Evolutionary conservation across 208 protist genomes (phyloP).

Genomic region (Phytomonas francai): DNA sequence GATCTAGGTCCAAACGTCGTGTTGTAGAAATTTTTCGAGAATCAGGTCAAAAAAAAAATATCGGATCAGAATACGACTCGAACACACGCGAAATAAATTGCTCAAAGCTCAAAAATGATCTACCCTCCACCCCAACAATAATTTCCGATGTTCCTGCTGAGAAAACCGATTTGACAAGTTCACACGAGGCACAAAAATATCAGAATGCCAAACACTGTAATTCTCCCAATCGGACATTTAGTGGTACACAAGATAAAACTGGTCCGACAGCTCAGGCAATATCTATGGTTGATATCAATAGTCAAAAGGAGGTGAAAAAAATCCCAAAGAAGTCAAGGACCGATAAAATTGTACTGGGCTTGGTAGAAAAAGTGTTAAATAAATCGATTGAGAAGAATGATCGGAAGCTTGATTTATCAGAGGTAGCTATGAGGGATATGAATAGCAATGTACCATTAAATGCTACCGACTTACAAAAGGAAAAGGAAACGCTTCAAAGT

Average conservation of each 20-base stretch:
- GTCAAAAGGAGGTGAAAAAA: constrained; percentile 12
- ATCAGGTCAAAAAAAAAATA: constrained; percentile 2
- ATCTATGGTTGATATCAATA: constrained; percentile 7
- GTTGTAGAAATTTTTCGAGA: constrained; percentile 8
- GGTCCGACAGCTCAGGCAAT: background rate
- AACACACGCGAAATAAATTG: constrained; percentile 14
- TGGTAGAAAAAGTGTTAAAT: background rate
- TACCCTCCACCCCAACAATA: background rate
- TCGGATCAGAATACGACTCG: background rate
- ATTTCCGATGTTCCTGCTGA: background rate
- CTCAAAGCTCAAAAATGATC: constrained; percentile 25
- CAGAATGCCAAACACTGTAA: background rate
- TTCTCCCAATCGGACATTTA: background rate
- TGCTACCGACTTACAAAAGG: background rate
- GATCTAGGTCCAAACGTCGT: background rate
- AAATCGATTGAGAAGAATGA: background rate
- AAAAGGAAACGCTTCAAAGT: background rate
- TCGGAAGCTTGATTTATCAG: background rate
- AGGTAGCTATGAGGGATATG: background rate
- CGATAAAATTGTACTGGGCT: background rate
- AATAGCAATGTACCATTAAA: background rate
- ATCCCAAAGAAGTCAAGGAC: constrained; percentile 7
- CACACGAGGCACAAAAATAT: constrained; percentile 10
- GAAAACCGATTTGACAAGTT: background rate
- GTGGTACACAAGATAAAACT: background rate